Base-by-base conservation (phyloP, 371 early-diverging fungal genomes). In the Coemansia sp. region DNA sequence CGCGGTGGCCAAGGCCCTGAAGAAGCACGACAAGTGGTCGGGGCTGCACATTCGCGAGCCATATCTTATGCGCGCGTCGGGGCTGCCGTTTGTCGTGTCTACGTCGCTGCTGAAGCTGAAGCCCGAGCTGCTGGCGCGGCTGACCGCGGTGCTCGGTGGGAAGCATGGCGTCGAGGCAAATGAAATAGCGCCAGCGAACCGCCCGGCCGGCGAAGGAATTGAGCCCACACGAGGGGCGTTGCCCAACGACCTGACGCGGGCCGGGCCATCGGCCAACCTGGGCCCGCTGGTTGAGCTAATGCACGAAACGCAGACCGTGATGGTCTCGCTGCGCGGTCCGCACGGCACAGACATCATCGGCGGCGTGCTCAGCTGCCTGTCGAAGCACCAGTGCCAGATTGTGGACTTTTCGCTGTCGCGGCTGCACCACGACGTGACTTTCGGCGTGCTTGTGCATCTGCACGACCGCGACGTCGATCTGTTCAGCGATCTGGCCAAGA, bases 291-390 rank as follows among this genome's bases (percentile, higher is more conserved):
- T 69, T 5, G 63, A 57, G 30, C 69, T 74, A 35, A 45, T 74
- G 48, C 67, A 66, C 38, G 71, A 66, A 7, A 64, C 69, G n/a
- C 78, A 78, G 55, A 77, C 78, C 0, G 76, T 77, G 7, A 78
- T 69, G 66, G 66, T 79, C 26, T 76, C 79, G 30, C 76, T 92
- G 66, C 85, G 90, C 20, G 93, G 93, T 5, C 90, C 90, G 5
- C 93, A 93, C 68, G 93, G 93, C 50, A 93, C 93, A 0, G 93
- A 93, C 66, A 92, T 93, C 63, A 88, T 92, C 55, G 91, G 90
- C 36, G 88, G 88, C 5, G 83, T 93, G 1, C 81, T 93, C 14
- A 80, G 83, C 35, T 88, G 90, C 57, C 82, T 89, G 16, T 86
- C 89, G 43, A 82, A 81, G 38, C 86, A 89, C 69, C 81, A 84